Evolutionary conservation across 306 rosid genomes (phyloP).

Genomic region (Casuarina glauca): DNA sequence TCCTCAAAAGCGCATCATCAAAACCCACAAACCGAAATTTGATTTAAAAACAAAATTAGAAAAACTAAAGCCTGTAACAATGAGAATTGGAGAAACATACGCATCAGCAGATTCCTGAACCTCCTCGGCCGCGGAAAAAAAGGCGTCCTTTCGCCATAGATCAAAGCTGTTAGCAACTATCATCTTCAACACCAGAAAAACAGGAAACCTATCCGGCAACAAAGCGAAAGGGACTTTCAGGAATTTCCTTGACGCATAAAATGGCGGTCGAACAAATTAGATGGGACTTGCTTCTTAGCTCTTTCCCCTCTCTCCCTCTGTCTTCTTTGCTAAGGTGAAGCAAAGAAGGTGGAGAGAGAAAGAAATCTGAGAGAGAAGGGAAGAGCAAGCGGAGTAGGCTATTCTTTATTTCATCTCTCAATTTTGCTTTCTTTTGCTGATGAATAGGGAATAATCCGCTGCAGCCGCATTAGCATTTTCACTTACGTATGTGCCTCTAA

Average conservation of each 20-base stretch:
- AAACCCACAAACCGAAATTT: slow-evolving; percentile 5
- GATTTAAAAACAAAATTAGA: slow-evolving; percentile 6
- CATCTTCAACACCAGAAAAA: slow-evolving; percentile 46
- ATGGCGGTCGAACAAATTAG: slow-evolving; percentile 11
- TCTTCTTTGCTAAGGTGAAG: slow-evolving; percentile 35
- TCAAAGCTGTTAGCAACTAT: slow-evolving; percentile 85
- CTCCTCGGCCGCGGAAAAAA: slow-evolving; percentile 96
- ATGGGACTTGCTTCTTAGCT: slow-evolving; percentile 1
- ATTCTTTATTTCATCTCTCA: slow-evolving; percentile 25
- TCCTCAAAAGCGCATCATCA: not conserved
- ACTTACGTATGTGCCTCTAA: not conserved
- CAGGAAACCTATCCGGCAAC: not conserved
- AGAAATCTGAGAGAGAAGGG: slow-evolving; percentile 18
- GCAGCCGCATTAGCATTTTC: not conserved
- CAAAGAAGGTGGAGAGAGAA: slow-evolving; percentile 46
- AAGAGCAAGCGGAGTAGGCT: slow-evolving; percentile 42
- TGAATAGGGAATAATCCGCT: slow-evolving; percentile 17
- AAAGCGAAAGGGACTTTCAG: slow-evolving; percentile 14
- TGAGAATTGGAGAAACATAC: slow-evolving; percentile 43
- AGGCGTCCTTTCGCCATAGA: slow-evolving; percentile 90
- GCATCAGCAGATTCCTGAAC: slow-evolving; percentile 97
- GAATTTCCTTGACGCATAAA: not conserved
- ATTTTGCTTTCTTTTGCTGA: slow-evolving; percentile 5
- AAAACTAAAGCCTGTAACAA: slow-evolving; percentile 10
- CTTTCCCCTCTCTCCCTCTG: slow-evolving; percentile 36